Base-by-base conservation (phyloP, 139 green algal genomes). In the Chlamydomonas schloesseri region DNA sequence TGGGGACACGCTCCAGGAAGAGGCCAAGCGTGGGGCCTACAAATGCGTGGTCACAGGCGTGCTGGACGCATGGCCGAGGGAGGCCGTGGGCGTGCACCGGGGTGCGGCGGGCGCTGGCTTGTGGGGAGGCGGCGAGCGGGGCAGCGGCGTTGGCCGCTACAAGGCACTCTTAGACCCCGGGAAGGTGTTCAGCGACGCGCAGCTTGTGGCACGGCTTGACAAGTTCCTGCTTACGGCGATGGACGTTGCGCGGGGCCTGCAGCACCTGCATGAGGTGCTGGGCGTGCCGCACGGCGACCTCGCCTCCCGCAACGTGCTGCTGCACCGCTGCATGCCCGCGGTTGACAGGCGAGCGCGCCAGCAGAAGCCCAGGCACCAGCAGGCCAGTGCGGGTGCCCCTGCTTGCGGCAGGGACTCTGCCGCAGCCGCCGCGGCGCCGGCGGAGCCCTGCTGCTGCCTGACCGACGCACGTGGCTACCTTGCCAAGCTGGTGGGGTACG, bases 401-500 rank as follows among this genome's bases (percentile, higher is more conserved):
- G n/a, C n/a, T n/a, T n/a, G n/a, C 42, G 42, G 42, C 42, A 50
- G 42, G 42, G 42, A 50, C 42, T 5, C 42, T 8, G 42, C 42
- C 5, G 42, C 6, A 50, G 42, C 42, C 6, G 42, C 42, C 5
- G 42, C 42, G 8, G 42, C 6, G 42, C 6, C 42, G 42, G 42
- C 42, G 6, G 42, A 50, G 42, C n/a, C n/a, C n/a, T n/a, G 42
- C 42, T 8, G 42, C 42, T 50, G n/a, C n/a, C 42, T 50, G 42
- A 8, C 42, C 42, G 42, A 50, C 42, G 8, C 42, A 50, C n/a
- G 50, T 50, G 47, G n/a, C 20, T 80, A 50, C n/a, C 17, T 67
- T 18, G 73, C 47, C 15, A 80, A 80, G 73, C 47, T 80, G 5
- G 50, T 53, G 31, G 73, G 73, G 73, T 80, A 80, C 73, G 73